Evolutionary conservation across 345 rosid genomes (phyloP).

Genomic region (Aethionema arabicum): DNA sequence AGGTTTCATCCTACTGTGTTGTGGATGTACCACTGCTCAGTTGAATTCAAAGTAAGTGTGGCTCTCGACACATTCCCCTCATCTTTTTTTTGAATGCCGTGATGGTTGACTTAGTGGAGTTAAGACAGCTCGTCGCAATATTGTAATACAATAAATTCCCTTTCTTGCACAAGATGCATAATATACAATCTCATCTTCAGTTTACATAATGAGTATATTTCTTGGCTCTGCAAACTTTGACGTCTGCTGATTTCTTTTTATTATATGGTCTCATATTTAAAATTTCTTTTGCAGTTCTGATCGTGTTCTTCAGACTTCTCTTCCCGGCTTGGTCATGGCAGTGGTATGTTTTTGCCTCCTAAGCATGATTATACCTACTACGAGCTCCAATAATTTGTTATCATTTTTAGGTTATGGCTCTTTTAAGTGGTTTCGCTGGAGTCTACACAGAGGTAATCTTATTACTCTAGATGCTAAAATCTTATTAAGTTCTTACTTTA

Average conservation of each 20-base stretch:
- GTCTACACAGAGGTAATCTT: constrained; percentile 84
- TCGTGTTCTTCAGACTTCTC: constrained; percentile 86
- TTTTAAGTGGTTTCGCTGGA: constrained; percentile 95
- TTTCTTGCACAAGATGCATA: background rate
- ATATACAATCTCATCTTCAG: background rate
- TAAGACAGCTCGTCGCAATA: no score
- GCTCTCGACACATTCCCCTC: background rate
- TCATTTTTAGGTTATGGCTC: constrained; percentile 80
- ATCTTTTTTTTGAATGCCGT: constrained; percentile 7
- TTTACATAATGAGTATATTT: background rate
- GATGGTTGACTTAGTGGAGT: background rate
- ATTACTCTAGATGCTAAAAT: constrained; percentile 1
- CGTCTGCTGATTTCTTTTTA: background rate
- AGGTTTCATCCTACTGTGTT: constrained; percentile 85
- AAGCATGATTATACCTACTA: constrained; percentile 14
- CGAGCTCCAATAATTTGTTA: constrained; percentile 9
- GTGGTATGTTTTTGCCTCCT: constrained; percentile 59
- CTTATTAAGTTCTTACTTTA: background rate
- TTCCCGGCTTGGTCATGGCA: constrained; percentile 95
- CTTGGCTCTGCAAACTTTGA: background rate
- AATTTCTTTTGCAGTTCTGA: constrained; percentile 68
- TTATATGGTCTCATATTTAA: constrained; percentile 8
- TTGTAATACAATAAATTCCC: no score
- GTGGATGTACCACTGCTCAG: constrained; percentile 98
- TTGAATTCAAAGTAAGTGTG: constrained; percentile 75